A percentile compares a stretch with the other conserved stretches of the same genome.
phyloP scores from a whole-genome alignment of 2,329 filamentous ascomycete genomes.

The Cylindrodendrum hubeiense region DNA sequence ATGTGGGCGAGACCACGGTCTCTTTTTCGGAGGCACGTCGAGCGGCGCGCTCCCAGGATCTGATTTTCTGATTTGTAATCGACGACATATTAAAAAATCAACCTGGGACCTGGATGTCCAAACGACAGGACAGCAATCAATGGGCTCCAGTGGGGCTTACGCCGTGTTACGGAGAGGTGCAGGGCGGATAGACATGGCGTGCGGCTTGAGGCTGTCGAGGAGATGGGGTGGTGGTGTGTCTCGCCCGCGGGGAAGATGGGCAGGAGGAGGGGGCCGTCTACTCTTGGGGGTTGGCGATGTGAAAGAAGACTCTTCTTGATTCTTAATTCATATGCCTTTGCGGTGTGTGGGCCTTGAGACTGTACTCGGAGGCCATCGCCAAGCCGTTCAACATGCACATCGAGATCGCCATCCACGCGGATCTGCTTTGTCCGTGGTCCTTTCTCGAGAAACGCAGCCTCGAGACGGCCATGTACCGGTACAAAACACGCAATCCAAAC shows the following conservation, averaged over 20 bases:
- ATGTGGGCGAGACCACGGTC: background rate
- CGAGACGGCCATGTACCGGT: constrained; percentile 58
- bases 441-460: constrained; percentile 63
- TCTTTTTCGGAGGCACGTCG: background rate
- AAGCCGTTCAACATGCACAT: constrained; percentile 31
- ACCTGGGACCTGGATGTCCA: background rate
- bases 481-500: constrained; percentile 54
- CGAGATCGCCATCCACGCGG: constrained; percentile 60
- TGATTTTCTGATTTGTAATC: constrained; percentile 48
- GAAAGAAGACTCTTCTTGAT: background rate
- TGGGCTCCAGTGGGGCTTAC: constrained; percentile 16
- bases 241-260: background rate
- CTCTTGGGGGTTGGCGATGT: background rate
- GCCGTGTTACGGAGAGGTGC: constrained; percentile 5
- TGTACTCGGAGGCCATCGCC: background rate
- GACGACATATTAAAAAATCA: constrained; percentile 45
- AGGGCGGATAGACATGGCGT: constrained; percentile 17
- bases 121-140: constrained; percentile 23
- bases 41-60: no score
- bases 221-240: constrained; percentile 7
- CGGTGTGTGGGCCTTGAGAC: background rate
- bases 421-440: constrained; percentile 65
- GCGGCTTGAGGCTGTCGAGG: background rate
- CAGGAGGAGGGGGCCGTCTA: background rate
- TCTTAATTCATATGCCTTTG: constrained; percentile 14